Conservation (phyloP, 2,329 filamentous ascomycete genomes). For the Botrytis aclada region DNA sequence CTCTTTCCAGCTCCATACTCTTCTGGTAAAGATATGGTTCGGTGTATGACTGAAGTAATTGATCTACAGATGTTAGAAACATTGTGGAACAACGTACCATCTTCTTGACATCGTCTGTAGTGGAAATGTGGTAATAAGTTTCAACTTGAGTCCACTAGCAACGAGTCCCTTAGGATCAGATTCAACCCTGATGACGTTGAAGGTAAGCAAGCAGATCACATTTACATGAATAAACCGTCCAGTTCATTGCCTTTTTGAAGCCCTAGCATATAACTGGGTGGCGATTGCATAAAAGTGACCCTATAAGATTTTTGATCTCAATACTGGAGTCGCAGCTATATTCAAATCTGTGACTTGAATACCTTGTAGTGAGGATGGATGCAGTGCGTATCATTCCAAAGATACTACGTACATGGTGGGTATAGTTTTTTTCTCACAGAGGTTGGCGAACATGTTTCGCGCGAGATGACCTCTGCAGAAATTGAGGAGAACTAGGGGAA, state of each 20-base stretch:
- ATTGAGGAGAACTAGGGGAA: neutral
- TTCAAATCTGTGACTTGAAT: neutral
- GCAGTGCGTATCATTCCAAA: neutral
- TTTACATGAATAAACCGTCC: neutral
- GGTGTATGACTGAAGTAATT: neutral
- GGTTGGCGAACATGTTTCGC: neutral
- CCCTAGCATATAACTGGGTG: neutral
- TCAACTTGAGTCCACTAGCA: neutral
- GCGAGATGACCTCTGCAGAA: neutral
- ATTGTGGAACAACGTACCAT: neutral
- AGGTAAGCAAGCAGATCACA: neutral
- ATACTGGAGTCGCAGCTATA: neutral
- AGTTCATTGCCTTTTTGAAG: neutral
- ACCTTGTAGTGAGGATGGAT: neutral
- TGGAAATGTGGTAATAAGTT: neutral
- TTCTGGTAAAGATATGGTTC: neutral
- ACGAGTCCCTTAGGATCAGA: neutral
- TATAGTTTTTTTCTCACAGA: neutral
- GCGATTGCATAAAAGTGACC: neutral
- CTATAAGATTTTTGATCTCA: neutral
- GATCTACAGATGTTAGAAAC: neutral
- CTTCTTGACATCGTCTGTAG: neutral
- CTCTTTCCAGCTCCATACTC: constrained; percentile 40
- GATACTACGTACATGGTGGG: neutral
- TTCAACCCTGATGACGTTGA: neutral